Evolutionary conservation across 2,329 filamentous ascomycete genomes (phyloP).

Genomic region (Paraphoma sp.): DNA sequence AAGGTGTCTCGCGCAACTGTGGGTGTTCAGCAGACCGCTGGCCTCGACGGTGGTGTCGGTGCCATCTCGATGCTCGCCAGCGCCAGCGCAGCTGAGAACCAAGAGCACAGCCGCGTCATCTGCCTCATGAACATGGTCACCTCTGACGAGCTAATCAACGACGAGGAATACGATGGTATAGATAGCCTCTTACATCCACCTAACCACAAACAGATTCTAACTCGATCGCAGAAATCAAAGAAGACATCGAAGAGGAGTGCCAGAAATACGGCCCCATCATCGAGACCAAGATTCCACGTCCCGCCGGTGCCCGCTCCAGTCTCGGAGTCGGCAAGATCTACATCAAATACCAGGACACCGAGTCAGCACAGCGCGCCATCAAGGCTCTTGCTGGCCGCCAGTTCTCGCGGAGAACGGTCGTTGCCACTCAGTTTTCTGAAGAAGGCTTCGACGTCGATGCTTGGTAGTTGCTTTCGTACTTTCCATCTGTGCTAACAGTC

Average conservation of each 20-base stretch:
- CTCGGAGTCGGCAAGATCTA: slow-evolving; percentile 97
- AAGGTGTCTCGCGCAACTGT: slow-evolving; percentile 90
- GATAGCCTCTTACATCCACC: not conserved
- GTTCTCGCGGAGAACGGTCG: slow-evolving; percentile 94
- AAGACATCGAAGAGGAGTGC: slow-evolving; percentile 94
- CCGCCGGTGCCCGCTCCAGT: slow-evolving; percentile 80
- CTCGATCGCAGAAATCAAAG: slow-evolving; percentile 80
- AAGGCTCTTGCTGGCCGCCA: slow-evolving; percentile 92
- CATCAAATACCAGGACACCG: slow-evolving; percentile 84
- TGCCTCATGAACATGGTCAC: slow-evolving; percentile 99
- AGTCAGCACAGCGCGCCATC: slow-evolving; percentile 82
- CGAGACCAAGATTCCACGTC: slow-evolving; percentile 92
- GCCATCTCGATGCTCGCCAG: slow-evolving; percentile 98
- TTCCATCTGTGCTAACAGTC: not conserved
- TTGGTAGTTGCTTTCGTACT: slow-evolving; percentile 64
- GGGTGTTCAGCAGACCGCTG: slow-evolving; percentile 89
- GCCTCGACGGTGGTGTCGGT: slow-evolving; percentile 93
- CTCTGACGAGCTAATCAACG: slow-evolving; percentile 89
- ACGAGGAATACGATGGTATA: slow-evolving; percentile 92
- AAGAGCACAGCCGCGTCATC: slow-evolving; percentile 82
- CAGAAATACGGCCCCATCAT: slow-evolving; percentile 84
- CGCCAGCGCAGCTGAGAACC: slow-evolving; percentile 74
- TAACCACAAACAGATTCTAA: slow-evolving; percentile 5
- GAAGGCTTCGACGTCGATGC: slow-evolving; percentile 94
- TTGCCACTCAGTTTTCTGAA: slow-evolving; percentile 96